Conservation (phyloP, 1,139 yeast genomes). For the Taphrina sp. region DNA sequence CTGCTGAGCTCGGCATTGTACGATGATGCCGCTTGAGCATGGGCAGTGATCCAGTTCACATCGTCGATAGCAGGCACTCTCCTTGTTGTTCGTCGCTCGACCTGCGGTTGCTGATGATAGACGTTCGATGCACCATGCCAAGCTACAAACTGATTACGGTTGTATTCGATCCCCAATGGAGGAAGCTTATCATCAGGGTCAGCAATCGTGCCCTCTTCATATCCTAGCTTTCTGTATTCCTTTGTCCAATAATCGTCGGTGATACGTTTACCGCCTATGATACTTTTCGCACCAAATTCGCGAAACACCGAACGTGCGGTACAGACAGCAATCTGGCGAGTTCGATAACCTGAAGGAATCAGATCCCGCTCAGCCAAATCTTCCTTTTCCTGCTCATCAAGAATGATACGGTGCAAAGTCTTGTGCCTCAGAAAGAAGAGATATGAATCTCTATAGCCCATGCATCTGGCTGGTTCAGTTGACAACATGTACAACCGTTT, state of each 20-base stretch:
- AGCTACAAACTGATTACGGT: constrained; percentile 54
- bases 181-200: constrained; percentile 63
- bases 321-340: constrained; percentile 82
- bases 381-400: constrained; percentile 75
- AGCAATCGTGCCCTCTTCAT: constrained; percentile 74
- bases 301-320: constrained; percentile 86
- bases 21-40: constrained; percentile 70
- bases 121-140: constrained; percentile 54
- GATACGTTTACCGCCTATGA: constrained; percentile 76
- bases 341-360: constrained; percentile 86
- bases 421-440: constrained; percentile 82
- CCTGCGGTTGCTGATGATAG: constrained; percentile 43
- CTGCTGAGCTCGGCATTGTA: constrained; percentile 64
- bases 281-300: constrained; percentile 86
- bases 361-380: constrained; percentile 78
- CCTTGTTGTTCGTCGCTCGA: constrained; percentile 39
- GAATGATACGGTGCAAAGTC: constrained; percentile 66
- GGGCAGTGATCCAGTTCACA: constrained; percentile 83
- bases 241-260: constrained; percentile 88
- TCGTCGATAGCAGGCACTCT: constrained; percentile 53
- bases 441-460: constrained; percentile 92
- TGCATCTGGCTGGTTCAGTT: constrained; percentile 92
- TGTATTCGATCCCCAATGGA: constrained; percentile 48
- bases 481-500: constrained; percentile 79
- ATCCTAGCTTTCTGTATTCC: constrained; percentile 67